Conservation (phyloP, 805 yeast species). For the Yarrowia deformans region DNA sequence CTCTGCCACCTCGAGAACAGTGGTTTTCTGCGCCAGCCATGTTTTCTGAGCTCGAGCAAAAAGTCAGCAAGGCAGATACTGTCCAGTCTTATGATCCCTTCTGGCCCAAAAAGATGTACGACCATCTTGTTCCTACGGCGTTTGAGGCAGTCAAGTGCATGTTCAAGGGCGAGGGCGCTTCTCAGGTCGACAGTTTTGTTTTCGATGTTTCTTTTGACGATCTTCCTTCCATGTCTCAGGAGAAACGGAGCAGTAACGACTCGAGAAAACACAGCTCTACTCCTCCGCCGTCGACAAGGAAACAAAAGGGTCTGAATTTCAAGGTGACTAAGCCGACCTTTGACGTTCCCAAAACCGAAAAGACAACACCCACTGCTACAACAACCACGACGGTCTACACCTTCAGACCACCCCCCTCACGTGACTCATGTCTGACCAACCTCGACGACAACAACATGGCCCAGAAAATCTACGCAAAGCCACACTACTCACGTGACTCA, state of each 20-base stretch:
- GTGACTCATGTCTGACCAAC: not conserved
- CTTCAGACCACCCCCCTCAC: constrained; percentile 1
- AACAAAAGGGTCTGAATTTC: constrained; percentile 13
- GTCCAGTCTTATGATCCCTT: not conserved
- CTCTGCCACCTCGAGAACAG: not conserved
- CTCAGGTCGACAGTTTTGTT: not conserved
- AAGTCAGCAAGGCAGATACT: not conserved
- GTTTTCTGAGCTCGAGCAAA: constrained; percentile 22
- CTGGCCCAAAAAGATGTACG: constrained; percentile 2
- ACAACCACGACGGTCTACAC: not conserved
- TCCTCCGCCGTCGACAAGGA: not conserved
- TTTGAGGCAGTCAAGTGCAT: constrained; percentile 16
- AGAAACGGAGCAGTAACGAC: not conserved
- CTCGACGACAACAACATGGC: constrained; percentile 3
- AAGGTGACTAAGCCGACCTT: constrained; percentile 1
- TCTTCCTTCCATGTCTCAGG: constrained; percentile 17
- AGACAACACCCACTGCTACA: not conserved
- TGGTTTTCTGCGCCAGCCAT: constrained; percentile 17
- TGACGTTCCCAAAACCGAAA: not conserved
- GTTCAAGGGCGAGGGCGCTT: constrained; percentile 23
- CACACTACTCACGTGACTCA: constrained; percentile 51
- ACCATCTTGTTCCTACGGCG: constrained; percentile 19
- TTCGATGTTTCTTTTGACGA: constrained; percentile 30
- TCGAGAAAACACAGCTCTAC: not conserved
- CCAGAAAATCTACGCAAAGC: constrained; percentile 4